Conservation (phyloP, 768 basidiomycete genomes). For the Termitomyces heimii region DNA sequence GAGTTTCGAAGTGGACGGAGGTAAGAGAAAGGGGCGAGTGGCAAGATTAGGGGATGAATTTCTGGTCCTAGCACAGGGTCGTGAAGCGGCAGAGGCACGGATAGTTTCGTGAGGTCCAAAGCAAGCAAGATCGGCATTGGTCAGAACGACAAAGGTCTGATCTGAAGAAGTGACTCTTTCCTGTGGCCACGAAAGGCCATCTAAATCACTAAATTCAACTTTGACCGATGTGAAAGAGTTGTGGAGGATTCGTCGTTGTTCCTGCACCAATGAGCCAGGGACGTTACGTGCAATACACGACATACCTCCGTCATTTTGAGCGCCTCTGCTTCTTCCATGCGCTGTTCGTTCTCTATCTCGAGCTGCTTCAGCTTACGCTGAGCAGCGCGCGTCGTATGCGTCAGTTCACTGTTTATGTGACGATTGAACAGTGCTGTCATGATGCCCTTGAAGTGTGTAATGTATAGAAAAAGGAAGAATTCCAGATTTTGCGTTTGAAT, state of each 20-base stretch:
- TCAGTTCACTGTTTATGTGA: conserved; percentile 13
- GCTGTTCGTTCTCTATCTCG: conserved; percentile 48
- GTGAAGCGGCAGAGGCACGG: conserved; percentile 22
- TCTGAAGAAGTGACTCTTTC: not conserved
- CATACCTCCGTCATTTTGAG: conserved; percentile 52
- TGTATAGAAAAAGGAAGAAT: not conserved
- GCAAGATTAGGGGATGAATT: conserved; percentile 18
- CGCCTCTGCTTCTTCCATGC: conserved; percentile 47
- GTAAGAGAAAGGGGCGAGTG: conserved; percentile 12
- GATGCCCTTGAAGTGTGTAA: not conserved
- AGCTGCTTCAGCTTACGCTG: conserved; percentile 39
- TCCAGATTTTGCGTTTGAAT: not conserved
- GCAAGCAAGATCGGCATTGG: conserved; percentile 28
- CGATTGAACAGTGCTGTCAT: conserved; percentile 9
- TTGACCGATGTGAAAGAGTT: conserved; percentile 50
- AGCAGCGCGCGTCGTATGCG: conserved; percentile 32
- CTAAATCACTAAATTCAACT: conserved; percentile 56
- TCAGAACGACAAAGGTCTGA: conserved; percentile 26
- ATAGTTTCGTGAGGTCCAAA: conserved; percentile 34
- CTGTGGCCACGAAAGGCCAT: conserved; percentile 44
- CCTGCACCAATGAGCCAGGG: conserved; percentile 18
- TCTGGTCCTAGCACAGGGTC: conserved; percentile 8
- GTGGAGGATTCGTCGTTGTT: conserved; percentile 32
- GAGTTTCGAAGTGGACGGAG: not conserved
- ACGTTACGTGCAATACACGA: not conserved